Evolutionary conservation across 192 early-diverging fungal species (phyloP), one percentile per base, ranked within the genome.

Genomic region (Entomortierella parvispora): DNA sequence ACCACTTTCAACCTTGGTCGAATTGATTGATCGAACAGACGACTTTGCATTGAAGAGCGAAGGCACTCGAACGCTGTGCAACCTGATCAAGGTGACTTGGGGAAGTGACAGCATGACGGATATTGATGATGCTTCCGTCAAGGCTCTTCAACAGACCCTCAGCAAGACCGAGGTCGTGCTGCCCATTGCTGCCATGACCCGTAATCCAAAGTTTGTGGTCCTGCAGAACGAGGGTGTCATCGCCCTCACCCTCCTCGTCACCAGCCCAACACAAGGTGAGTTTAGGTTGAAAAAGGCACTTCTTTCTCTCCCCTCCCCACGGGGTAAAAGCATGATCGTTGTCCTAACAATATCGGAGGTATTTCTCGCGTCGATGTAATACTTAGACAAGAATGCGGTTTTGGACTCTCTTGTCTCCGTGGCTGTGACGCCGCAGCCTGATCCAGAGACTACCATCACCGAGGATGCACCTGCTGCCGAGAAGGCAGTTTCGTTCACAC

Each of bases 171-270:
- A 71, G 29, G 69, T 85, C 25, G 59, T 84, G 20, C 60, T 66
- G 12, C 68, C 72, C 11, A 82, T 88, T 48, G 59, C 62, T 2
- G 81, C 81, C 14, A 62, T 88, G 67, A 65, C 84, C n/a, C 65
- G 81, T 10, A 83, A 82, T 20, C 82, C 87, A 12, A 85, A 85
- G 53, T 88, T 81, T 64, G 58, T 80, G 18, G 71, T 88, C 12
- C 68, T 88, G 3, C 85, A 88, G 55, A 88, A 85, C 59, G 87
- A 88, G 37, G 87, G 85, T 14, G 62, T 86, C 46, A 82, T 88
- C 42, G 83, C 83, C 15, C 68, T 88, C 45, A 86, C 85, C 0
- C 52, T 88, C 40, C 60, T 88, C 31, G 67, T 83, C 33, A 79
- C 81, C 22, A 80, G 77, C 22, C 58, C 79, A 22, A 25, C 42